phyloP scores from a whole-genome alignment of 2,329 filamentous ascomycete genomes.

The Phyllosticta citriasiana region DNA sequence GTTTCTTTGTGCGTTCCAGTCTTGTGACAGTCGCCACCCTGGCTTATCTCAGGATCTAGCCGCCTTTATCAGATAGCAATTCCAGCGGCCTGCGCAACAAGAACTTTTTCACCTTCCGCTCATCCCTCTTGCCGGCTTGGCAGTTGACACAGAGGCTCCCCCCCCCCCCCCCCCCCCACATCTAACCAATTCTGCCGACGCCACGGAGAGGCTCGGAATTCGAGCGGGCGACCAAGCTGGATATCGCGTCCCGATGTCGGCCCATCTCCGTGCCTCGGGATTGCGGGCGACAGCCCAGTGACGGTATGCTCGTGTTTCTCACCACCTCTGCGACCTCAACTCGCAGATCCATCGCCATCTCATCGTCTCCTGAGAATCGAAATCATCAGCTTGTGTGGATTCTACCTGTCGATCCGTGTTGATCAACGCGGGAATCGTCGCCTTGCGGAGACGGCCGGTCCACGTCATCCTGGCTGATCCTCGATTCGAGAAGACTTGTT shows the following conservation, averaged over 20 bases:
- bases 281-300: background rate
- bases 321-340: background rate
- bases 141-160: background rate
- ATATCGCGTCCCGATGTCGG: background rate
- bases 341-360: background rate
- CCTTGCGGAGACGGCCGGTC: background rate
- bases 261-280: background rate
- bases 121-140: background rate
- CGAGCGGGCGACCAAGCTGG: background rate
- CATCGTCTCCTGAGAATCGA: background rate
- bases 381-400: background rate
- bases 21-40: background rate
- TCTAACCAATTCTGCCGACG: background rate
- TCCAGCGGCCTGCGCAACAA: background rate
- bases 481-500: background rate
- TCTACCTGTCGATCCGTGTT: background rate
- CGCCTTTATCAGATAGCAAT: slow-evolving; percentile 3
- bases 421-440: background rate
- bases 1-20: background rate
- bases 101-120: background rate
- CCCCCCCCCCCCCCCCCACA: background rate
- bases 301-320: background rate
- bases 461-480: background rate
- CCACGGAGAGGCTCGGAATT: background rate
- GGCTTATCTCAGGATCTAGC: slow-evolving; percentile 9